These are phyloP conservation scores for Neonothopanus nambi DNA, from an alignment of 1,284 basidiomycete species.

Conservation along the genomic window DNA sequence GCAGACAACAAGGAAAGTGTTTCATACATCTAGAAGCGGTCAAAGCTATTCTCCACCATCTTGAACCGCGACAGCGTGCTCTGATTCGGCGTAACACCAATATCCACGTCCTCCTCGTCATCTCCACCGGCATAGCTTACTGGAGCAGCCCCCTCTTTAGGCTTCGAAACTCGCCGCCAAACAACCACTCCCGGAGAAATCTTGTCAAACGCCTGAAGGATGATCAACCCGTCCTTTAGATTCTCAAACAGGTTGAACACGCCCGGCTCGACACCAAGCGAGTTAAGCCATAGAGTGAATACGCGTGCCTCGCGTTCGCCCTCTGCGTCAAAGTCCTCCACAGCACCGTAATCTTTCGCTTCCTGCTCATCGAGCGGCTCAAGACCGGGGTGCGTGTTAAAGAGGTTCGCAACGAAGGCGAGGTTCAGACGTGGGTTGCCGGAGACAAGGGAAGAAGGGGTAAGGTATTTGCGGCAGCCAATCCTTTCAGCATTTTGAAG, in stretches of 20 bases:
- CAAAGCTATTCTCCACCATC: constrained; percentile 94
- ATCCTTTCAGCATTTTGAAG: constrained; percentile 93
- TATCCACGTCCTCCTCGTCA: constrained; percentile 68
- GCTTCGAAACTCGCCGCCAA: constrained; percentile 94
- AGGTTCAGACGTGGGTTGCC: constrained; percentile 99
- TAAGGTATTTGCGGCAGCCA: constrained; percentile 95
- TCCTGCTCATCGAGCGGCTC: constrained; percentile 92
- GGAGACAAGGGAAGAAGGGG: constrained; percentile 85
- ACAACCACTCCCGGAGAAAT: constrained; percentile 89
- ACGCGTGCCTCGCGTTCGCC: constrained; percentile 97
- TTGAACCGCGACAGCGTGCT: constrained; percentile 93
- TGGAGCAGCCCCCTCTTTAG: constrained; percentile 67
- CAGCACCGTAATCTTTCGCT: constrained; percentile 77
- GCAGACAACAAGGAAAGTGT: too few species aligned
- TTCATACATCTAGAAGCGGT: too few species aligned
- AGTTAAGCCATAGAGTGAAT: constrained; percentile 98
- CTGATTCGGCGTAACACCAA: constrained; percentile 76
- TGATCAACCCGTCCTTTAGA: constrained; percentile 86
- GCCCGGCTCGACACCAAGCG: constrained; percentile 91
- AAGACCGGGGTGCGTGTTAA: constrained; percentile 96
- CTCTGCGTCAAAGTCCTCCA: constrained; percentile 99
- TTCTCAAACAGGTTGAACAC: constrained; percentile 98
- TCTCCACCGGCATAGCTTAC: constrained; percentile 40
- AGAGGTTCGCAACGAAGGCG: constrained; percentile 97
- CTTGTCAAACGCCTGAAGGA: constrained; percentile 97